phyloP scores from a whole-genome alignment of 1,284 basidiomycete species.

The Somion occarium region DNA sequence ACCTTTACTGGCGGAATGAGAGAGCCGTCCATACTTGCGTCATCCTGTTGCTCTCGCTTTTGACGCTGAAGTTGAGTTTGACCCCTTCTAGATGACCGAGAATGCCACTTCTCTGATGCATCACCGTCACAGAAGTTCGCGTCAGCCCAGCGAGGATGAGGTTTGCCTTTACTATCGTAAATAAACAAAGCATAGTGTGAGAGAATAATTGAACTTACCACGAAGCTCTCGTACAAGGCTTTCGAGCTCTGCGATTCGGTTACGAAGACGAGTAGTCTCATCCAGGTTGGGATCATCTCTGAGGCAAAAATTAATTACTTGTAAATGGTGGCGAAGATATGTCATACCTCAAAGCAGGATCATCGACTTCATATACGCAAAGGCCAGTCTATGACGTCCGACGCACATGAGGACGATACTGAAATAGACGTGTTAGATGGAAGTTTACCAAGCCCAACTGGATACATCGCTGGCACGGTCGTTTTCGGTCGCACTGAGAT shows the following conservation, averaged over 20 bases:
- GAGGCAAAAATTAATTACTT: constrained; percentile 14
- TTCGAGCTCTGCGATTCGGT: constrained; percentile 86
- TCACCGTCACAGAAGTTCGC: constrained; percentile 72
- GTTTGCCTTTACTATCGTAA: constrained; percentile 52
- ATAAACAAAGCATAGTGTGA: background rate
- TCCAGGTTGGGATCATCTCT: constrained; percentile 83
- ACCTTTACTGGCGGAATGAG: constrained; percentile 29
- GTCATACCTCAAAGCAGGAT: constrained; percentile 72
- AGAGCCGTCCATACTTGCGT: constrained; percentile 12
- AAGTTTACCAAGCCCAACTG: constrained; percentile 67
- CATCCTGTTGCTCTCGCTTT: constrained; percentile 18
- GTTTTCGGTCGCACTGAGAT: constrained; percentile 70
- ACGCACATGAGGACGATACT: background rate
- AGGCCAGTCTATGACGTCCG: constrained; percentile 64
- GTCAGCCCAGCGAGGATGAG: constrained; percentile 79
- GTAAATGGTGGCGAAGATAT: constrained; percentile 8
- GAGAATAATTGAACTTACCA: constrained; percentile 37
- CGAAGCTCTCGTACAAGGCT: constrained; percentile 80
- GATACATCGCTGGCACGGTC: constrained; percentile 85
- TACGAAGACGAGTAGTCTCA: constrained; percentile 77
- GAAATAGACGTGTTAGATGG: constrained; percentile 4
- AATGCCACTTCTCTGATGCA: constrained; percentile 78
- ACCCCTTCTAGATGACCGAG: constrained; percentile 61
- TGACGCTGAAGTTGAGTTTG: constrained; percentile 24
- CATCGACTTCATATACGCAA: constrained; percentile 90